A percentile compares a stretch with the other conserved stretches of the same genome.
These are phyloP conservation scores for Penicillium sp. DNA, from an alignment of 2,329 filamentous ascomycete genomes.

Conservation along the genomic window DNA sequence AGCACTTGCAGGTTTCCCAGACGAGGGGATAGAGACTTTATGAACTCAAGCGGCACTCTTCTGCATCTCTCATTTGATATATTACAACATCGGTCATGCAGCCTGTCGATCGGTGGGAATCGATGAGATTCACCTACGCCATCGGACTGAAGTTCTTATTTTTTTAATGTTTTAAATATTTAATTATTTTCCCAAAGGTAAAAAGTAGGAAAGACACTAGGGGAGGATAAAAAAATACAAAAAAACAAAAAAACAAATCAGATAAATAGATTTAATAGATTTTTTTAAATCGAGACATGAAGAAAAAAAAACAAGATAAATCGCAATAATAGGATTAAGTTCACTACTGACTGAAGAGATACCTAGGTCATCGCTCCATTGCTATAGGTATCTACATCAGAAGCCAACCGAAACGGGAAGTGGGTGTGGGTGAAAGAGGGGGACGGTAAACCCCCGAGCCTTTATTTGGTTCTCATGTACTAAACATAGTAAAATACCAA, in stretches of 20 bases:
- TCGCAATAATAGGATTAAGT: neutral
- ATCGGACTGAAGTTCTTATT: conserved; percentile 28
- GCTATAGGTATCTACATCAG: conserved; percentile 1
- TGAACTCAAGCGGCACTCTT: conserved; percentile 35
- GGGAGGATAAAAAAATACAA: neutral
- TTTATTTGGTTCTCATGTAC: conserved; percentile 10
- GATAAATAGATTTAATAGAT: neutral
- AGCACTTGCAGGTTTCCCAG: conserved; percentile 26
- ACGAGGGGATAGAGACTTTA: conserved; percentile 37
- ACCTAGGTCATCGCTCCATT: neutral
- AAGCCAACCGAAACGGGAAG: conserved; percentile 3
- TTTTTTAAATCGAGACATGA: neutral
- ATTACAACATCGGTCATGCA: conserved; percentile 47
- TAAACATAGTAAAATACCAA: conserved; percentile 7
- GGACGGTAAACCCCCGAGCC: conserved; percentile 22
- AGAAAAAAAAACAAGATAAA: neutral
- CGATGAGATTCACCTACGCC: conserved; percentile 38
- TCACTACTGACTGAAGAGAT: neutral
- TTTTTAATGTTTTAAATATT: conserved; percentile 5
- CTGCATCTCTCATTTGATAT: conserved; percentile 49
- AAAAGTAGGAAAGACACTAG: neutral
- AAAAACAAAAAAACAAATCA: neutral
- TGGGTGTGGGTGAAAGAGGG: conserved; percentile 15
- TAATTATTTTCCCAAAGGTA: neutral
- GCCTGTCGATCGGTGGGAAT: conserved; percentile 44